These are phyloP conservation scores for Colletotrichum sidae DNA, from an alignment of 2,329 filamentous ascomycete species.

Conservation along the genomic window DNA sequence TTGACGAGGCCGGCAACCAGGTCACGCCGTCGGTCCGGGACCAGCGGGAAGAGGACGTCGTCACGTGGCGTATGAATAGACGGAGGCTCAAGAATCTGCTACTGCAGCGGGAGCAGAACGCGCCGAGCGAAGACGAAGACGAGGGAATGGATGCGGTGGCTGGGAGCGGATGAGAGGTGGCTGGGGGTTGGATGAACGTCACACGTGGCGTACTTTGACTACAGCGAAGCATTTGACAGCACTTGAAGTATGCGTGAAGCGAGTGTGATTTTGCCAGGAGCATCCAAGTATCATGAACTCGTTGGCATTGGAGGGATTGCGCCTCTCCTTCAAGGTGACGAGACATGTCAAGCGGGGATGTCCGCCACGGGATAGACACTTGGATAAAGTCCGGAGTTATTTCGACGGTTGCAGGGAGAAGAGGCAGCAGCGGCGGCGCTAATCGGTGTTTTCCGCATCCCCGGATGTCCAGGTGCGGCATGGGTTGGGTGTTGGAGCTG, in stretches of 20 bases:
- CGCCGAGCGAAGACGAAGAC: conserved; percentile 56
- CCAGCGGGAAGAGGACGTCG: conserved; percentile 62
- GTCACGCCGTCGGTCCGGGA: conserved; percentile 68
- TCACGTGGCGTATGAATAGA: conserved; percentile 57
- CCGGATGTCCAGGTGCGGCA: too few relatives aligned
- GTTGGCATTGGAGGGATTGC: too few relatives aligned
- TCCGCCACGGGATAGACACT: too few relatives aligned
- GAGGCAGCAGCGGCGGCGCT: too few relatives aligned
- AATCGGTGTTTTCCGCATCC: too few relatives aligned
- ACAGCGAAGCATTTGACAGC: not conserved
- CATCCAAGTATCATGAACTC: too few relatives aligned
- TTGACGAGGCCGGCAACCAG: conserved; percentile 63
- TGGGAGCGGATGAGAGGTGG: conserved; percentile 4
- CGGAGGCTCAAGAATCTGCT: conserved; percentile 57
- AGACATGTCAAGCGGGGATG: too few relatives aligned
- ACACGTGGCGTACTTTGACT: not conserved
- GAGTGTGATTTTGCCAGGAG: too few relatives aligned
- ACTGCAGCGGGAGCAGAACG: conserved; percentile 57
- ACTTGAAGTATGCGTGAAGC: too few relatives aligned
- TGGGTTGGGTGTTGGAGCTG: not conserved
- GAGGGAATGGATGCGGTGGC: conserved; percentile 40
- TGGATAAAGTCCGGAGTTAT: too few relatives aligned
- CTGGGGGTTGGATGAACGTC: not conserved
- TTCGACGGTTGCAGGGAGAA: too few relatives aligned
- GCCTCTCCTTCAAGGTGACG: too few relatives aligned